Conservation (phyloP, 179 eudicot species). For the Spinacia oleracea region DNA sequence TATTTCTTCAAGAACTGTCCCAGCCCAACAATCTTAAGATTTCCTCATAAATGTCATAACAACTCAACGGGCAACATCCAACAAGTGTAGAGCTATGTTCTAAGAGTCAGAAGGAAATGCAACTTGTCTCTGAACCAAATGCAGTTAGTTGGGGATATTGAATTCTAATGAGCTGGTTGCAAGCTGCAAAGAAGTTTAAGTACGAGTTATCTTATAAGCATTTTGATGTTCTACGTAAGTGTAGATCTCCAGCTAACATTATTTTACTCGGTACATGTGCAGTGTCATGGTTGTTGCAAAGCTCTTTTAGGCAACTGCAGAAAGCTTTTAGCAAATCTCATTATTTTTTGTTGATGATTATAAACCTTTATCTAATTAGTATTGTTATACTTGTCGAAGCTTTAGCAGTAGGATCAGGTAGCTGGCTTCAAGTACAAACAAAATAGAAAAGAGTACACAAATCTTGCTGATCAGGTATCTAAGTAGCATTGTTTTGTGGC, state of each 20-base stretch:
- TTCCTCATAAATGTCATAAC: neutral
- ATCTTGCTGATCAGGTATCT: neutral
- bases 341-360: neutral
- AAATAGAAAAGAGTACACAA: neutral
- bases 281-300: neutral
- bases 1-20: conserved; percentile 46
- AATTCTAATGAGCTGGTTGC: neutral
- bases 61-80: conserved; percentile 21
- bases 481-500: too few species aligned
- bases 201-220: neutral
- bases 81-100: conserved; percentile 14
- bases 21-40: conserved; percentile 25
- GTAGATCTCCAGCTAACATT: neutral
- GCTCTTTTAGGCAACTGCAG: neutral
- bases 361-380: neutral
- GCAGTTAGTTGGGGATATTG: conserved; percentile 33
- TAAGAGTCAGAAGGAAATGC: conserved; percentile 10
- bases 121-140: conserved; percentile 15
- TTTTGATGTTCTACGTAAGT: neutral
- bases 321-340: neutral
- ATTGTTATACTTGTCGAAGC: neutral
- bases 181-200: neutral
- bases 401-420: neutral
- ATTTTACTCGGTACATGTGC: neutral
- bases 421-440: neutral